Percentiles rank a stretch among this genome's conserved stretches.
These are phyloP conservation scores for Scytalidium lignicola DNA, from an alignment of 2,329 filamentous ascomycete genomes.

Conservation along the genomic window DNA sequence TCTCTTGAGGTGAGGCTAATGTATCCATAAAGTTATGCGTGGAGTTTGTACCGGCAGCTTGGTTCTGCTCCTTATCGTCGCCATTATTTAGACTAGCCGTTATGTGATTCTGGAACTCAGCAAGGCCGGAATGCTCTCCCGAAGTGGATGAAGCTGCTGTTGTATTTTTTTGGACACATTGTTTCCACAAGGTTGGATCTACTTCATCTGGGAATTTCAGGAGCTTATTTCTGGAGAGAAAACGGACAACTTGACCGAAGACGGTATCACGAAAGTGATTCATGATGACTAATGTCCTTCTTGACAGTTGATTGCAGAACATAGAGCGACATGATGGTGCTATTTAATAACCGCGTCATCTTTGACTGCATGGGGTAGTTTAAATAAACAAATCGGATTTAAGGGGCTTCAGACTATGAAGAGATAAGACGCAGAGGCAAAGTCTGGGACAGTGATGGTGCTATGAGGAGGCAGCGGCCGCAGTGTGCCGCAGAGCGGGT, in stretches of 20 bases:
- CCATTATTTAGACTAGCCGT: not conserved
- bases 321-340: not conserved
- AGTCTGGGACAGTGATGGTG: not conserved
- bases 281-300: conserved; percentile 11
- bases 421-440: not conserved
- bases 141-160: not conserved
- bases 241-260: conserved; percentile 50
- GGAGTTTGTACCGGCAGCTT: not conserved
- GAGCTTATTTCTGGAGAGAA: conserved; percentile 42
- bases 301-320: not conserved
- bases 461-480: not conserved
- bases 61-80: not conserved
- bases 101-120: not conserved
- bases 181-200: conserved; percentile 2
- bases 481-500: not conserved
- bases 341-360: not conserved
- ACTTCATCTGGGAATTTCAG: conserved; percentile 54
- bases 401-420: not conserved
- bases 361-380: not conserved
- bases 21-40: not conserved
- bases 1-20: not conserved
- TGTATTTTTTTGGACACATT: not conserved
- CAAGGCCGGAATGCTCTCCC: not conserved
- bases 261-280: conserved; percentile 45
- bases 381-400: not conserved